Evolutionary conservation across 2,329 filamentous ascomycete genomes (phyloP).

Genomic region (Clonostachys solani): DNA sequence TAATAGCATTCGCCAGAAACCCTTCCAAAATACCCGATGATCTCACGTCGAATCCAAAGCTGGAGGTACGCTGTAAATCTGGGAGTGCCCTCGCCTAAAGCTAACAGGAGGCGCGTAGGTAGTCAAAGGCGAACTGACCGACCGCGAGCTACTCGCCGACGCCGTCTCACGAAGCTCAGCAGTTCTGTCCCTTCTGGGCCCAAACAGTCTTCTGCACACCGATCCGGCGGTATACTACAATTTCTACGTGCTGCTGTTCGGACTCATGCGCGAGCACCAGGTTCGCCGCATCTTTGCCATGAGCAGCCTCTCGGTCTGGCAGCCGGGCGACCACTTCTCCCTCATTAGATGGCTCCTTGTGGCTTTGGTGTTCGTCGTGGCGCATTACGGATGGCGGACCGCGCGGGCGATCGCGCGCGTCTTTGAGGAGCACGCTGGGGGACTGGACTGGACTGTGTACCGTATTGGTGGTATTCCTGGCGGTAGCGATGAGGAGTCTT

Average conservation of each 20-base stretch:
- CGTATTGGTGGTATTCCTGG: constrained; percentile 18
- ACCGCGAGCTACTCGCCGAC: background rate
- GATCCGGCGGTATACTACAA: background rate
- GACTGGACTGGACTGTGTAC: constrained; percentile 20
- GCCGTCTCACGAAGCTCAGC: background rate
- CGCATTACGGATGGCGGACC: constrained; percentile 7
- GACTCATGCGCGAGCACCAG: constrained; percentile 17
- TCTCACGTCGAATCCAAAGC: background rate
- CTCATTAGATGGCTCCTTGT: constrained; percentile 2
- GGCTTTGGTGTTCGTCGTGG: constrained; percentile 6
- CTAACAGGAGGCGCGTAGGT: background rate
- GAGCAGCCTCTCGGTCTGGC: constrained; percentile 19
- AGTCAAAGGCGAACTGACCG: background rate
- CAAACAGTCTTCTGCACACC: background rate
- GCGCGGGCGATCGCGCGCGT: constrained; percentile 9
- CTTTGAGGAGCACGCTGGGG: constrained; percentile 12
- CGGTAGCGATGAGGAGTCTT: constrained; percentile 12
- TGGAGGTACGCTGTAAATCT: background rate
- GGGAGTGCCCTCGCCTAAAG: background rate
- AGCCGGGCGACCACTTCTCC: constrained; percentile 14
- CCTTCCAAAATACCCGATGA: background rate
- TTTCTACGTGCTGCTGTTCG: constrained; percentile 12
- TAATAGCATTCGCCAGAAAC: background rate
- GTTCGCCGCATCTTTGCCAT: constrained; percentile 24
- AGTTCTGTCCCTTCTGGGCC: background rate